Evolutionary conservation across 257 asterid species (phyloP).

Genomic region (Solanum microdontum): DNA sequence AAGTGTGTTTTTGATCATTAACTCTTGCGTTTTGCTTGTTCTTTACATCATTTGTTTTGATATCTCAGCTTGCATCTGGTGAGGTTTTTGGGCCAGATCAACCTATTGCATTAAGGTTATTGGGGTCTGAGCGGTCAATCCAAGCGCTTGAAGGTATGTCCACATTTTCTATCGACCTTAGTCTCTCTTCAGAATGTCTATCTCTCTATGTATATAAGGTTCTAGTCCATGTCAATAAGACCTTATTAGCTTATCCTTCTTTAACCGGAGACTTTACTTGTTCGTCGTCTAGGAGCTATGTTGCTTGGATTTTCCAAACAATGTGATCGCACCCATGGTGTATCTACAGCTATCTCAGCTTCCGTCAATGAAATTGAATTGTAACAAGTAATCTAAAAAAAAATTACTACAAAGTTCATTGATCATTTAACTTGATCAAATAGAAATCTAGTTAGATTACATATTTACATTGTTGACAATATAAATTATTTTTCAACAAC

Average conservation of each 20-base stretch:
- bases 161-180: neutral
- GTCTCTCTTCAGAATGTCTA: neutral
- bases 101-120: conserved; percentile 71
- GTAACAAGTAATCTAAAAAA: neutral
- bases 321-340: neutral
- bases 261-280: neutral
- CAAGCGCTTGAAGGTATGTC: conserved; percentile 91
- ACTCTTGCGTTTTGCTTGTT: neutral
- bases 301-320: neutral
- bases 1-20: neutral
- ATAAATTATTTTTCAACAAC: neutral
- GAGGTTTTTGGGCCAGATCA: conserved; percentile 91
- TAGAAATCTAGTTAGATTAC: neutral
- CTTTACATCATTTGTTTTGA: neutral
- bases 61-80: conserved; percentile 68
- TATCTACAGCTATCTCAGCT: neutral
- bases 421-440: neutral
- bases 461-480: neutral
- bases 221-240: neutral
- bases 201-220: neutral
- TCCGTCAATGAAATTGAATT: neutral
- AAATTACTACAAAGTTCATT: neutral
- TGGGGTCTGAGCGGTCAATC: conserved; percentile 85
- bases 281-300: neutral
- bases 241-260: neutral